Evolutionary conservation across 2,329 filamentous ascomycete species (phyloP).

Genomic region (Hirsutella minnesotensis): DNA sequence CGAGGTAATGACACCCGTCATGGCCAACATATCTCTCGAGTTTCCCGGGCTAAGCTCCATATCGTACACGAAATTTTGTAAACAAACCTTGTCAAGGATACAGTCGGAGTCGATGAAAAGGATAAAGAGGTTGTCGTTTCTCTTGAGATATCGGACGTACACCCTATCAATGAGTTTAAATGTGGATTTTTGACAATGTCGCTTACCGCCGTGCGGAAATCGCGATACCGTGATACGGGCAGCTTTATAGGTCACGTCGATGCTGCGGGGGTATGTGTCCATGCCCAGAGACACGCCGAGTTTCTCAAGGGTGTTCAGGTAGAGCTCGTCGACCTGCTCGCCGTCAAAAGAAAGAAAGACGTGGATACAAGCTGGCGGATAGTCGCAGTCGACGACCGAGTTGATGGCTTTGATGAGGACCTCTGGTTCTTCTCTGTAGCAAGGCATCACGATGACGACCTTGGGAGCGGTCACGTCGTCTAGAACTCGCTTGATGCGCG

Average conservation of each 20-base stretch:
- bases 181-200: constrained; percentile 85
- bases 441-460: constrained; percentile 92
- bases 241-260: constrained; percentile 75
- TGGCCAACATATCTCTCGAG: constrained; percentile 84
- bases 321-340: constrained; percentile 77
- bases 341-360: constrained; percentile 94
- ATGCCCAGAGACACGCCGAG: constrained; percentile 71
- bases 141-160: constrained; percentile 74
- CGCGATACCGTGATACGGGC: constrained; percentile 83
- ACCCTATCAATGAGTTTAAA: constrained; percentile 90
- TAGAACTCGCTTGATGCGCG: constrained; percentile 71
- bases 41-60: constrained; percentile 96
- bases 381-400: constrained; percentile 88
- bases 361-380: constrained; percentile 83
- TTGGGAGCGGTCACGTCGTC: constrained; percentile 84
- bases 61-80: constrained; percentile 97
- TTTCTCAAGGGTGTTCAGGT: constrained; percentile 72
- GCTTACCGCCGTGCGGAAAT: constrained; percentile 87
- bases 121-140: constrained; percentile 86
- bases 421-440: constrained; percentile 83
- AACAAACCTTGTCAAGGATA: constrained; percentile 78
- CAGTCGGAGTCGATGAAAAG: constrained; percentile 97
- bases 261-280: constrained; percentile 73
- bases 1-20: constrained; percentile 95
- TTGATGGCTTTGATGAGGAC: constrained; percentile 77